A percentile compares a stretch with the other conserved stretches of the same genome.
These are phyloP conservation scores for Vigna radiata DNA, from an alignment of 306 rosid genomes.

Conservation along the genomic window DNA sequence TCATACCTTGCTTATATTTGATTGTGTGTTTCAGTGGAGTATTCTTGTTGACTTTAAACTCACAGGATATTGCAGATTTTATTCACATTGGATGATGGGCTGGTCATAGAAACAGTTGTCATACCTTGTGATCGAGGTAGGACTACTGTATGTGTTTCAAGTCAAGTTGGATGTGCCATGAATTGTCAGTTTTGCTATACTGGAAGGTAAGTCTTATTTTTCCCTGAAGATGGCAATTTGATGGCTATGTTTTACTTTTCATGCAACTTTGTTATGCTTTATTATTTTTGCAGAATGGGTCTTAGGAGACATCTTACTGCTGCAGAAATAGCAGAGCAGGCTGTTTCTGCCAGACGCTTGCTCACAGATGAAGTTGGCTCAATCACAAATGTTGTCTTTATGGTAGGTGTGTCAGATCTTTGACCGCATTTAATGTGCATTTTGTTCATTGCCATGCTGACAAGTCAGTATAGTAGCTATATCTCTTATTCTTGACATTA, in stretches of 20 bases:
- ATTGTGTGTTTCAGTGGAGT: slow-evolving; percentile 49
- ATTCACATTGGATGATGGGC: slow-evolving; percentile 79
- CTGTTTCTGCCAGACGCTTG: slow-evolving; percentile 77
- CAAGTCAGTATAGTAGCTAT: slow-evolving; percentile 14
- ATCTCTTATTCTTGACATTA: slow-evolving; percentile 22
- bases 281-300: slow-evolving; percentile 82
- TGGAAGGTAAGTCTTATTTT: slow-evolving; percentile 71
- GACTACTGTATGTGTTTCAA: slow-evolving; percentile 93
- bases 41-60: slow-evolving; percentile 69
- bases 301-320: slow-evolving; percentile 81
- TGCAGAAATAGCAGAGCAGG: slow-evolving; percentile 95
- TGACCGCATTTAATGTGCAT: slow-evolving; percentile 18
- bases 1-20: slow-evolving; percentile 10
- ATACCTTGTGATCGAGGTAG: slow-evolving; percentile 85
- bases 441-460: slow-evolving; percentile 3
- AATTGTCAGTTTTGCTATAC: slow-evolving; percentile 96
- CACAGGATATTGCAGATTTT: slow-evolving; percentile 95
- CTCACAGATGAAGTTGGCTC: slow-evolving; percentile 85
- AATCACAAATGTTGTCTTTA: slow-evolving; percentile 88
- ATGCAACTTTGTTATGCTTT: slow-evolving; percentile 24
- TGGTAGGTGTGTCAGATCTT: slow-evolving; percentile 57
- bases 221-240: slow-evolving; percentile 27
- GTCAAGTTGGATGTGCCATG: slow-evolving; percentile 99
- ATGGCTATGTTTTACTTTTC: slow-evolving; percentile 13
- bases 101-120: slow-evolving; percentile 85